A percentile compares a stretch with the other conserved stretches of the same genome.
Evolutionary conservation across 257 asterid genomes (phyloP).

Genomic region (Penstemon newberryi): DNA sequence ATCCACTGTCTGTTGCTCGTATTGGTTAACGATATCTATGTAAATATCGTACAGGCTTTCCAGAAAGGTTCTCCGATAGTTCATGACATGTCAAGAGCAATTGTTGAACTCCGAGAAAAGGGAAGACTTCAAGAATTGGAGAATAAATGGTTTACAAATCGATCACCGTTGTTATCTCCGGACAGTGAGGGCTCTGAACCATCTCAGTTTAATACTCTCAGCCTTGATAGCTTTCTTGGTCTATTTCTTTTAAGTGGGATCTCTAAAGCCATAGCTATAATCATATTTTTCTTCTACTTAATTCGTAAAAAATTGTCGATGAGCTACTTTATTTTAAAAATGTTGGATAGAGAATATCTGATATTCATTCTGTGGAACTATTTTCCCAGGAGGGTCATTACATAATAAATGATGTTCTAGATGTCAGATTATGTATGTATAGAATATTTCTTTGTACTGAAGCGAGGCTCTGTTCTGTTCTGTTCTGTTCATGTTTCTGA

Average conservation of each 20-base stretch:
- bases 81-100: conserved; percentile 34
- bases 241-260: conserved; percentile 30
- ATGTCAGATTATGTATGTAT: background rate
- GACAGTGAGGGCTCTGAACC: background rate
- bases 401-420: too few species aligned
- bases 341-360: background rate
- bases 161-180: background rate
- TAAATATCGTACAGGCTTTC: conserved; percentile 27
- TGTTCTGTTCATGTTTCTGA: too few species aligned
- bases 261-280: conserved; percentile 3
- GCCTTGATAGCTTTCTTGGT: conserved; percentile 23
- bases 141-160: conserved; percentile 26
- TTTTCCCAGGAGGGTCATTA: background rate
- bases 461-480: too few species aligned
- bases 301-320: conserved; percentile 1
- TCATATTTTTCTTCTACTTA: background rate
- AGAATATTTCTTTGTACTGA: too few species aligned
- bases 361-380: background rate
- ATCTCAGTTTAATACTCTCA: conserved; percentile 1
- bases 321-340: background rate
- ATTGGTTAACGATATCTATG: background rate
- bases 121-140: conserved; percentile 32
- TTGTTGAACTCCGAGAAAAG: conserved; percentile 31
- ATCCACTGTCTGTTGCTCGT: conserved; percentile 16
- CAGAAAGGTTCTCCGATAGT: conserved; percentile 37